Evolutionary conservation across 306 rosid species (phyloP), one percentile per base, ranked within the genome.

Genomic region (Inga laurina): DNA sequence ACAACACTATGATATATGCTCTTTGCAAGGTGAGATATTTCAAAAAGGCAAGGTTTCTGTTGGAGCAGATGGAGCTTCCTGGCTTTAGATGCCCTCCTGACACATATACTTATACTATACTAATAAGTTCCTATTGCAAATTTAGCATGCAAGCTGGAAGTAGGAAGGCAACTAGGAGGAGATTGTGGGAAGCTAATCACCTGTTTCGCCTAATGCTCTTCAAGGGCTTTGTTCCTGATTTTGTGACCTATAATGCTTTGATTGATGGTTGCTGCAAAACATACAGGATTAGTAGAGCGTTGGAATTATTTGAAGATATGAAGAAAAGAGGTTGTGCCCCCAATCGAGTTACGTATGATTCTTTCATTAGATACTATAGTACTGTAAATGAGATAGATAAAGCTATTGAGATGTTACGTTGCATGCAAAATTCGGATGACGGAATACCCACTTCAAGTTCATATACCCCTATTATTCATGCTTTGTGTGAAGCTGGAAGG

Each of bases 251-350:
- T 84, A 93, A 95, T 85, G 84, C 94, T 35, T 79, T 96, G 83
- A 96, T 96, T 75, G 90, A 93, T 84, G 99, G 98, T 75, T 93
- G 98, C 71, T 95, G 98, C 71, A 95, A 95, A 82, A 92, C 93
- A 19, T 83, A 86, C 37, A 89, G 98, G 76, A 83, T 90, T 2
- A 88, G 52, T 71, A 86, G 97, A 61, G 98, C 97, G 8, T 80
- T 91, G 88, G 97, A 93, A 76, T 82, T 96, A 90, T 89, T 95
- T 32, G 89, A 93, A 71, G 99, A 95, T 62, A 92, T 95, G 99
- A 91, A 44, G 66, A 91, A 56, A 72, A 92, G 91, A 87, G 93
- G 89, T 0, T 86, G 93, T 88, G 69, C 62, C 41, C 97, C 99
- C 0, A 93, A 93, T 39, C 80, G 92, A 41, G 86, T 92, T 82